phyloP scores from a whole-genome alignment of 1,139 yeast genomes.

The Keqinozyma sinolaborantium region DNA sequence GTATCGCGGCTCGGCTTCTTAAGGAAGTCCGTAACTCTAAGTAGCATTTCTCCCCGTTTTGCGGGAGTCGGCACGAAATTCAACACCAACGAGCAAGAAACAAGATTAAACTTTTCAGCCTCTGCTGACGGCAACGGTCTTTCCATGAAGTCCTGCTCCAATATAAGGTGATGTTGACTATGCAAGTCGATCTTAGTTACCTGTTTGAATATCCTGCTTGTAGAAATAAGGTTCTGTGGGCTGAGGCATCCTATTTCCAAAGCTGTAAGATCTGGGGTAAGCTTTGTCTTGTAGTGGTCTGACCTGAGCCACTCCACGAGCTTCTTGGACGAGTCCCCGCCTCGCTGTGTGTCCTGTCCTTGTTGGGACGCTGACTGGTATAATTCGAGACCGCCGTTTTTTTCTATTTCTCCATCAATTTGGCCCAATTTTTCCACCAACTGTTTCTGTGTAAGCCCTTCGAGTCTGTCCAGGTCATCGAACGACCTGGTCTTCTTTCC shows the following conservation, averaged over 20 bases:
- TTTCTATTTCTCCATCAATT: slow-evolving; percentile 57
- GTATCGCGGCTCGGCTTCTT: slow-evolving; percentile 11
- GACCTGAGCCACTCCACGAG: slow-evolving; percentile 61
- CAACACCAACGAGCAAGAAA: slow-evolving; percentile 82
- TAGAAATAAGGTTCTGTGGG: slow-evolving; percentile 66
- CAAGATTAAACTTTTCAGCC: slow-evolving; percentile 51
- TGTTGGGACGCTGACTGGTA: slow-evolving; percentile 87
- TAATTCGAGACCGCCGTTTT: slow-evolving; percentile 64
- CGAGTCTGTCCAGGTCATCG: slow-evolving; percentile 18
- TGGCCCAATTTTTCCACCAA: slow-evolving; percentile 37
- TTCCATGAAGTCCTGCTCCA: slow-evolving; percentile 81
- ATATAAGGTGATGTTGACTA: slow-evolving; percentile 69
- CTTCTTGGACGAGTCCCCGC: slow-evolving; percentile 86
- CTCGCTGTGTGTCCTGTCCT: slow-evolving; percentile 75
- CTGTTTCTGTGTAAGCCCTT: slow-evolving; percentile 12
- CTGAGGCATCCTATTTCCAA: slow-evolving; percentile 83
- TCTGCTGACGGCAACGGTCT: slow-evolving; percentile 54
- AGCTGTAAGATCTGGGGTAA: slow-evolving; percentile 29
- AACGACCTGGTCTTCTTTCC: slow-evolving; percentile 9
- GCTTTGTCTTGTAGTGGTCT: slow-evolving; percentile 8
- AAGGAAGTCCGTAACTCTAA: slow-evolving; percentile 56
- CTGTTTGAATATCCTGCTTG: slow-evolving; percentile 40
- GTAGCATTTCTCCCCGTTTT: slow-evolving; percentile 75
- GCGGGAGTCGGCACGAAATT: slow-evolving; percentile 79
- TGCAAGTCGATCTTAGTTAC: slow-evolving; percentile 74